phyloP scores from a whole-genome alignment of 176 grass and related monocot genomes.

The Carex pumila region DNA sequence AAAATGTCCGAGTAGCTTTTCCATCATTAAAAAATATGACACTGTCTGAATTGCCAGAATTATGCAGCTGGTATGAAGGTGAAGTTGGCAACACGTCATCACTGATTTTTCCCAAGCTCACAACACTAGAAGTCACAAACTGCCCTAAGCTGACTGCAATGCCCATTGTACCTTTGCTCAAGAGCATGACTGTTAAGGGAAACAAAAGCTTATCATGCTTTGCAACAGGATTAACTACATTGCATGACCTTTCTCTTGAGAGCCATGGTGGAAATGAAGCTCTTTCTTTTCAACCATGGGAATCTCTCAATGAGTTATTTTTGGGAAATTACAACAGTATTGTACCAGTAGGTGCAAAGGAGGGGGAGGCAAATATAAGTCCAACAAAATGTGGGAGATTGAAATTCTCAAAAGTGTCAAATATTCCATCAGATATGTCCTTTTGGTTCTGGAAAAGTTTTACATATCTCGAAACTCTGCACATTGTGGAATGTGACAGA shows the following conservation, averaged over 20 bases:
- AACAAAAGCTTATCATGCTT: neutral
- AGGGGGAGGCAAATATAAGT: neutral
- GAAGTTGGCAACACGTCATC: neutral
- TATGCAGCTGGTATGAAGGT: no score
- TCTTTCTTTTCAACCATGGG: neutral
- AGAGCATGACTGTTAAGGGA: neutral
- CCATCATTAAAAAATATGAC: no score
- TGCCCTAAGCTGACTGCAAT: neutral
- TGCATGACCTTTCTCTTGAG: neutral
- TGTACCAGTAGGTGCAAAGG: neutral
- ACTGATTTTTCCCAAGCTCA: neutral
- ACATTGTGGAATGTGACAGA: neutral
- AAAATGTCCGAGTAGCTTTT: no score
- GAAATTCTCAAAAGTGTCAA: neutral
- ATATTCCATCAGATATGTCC: neutral
- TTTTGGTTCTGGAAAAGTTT: neutral
- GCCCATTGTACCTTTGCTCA: neutral
- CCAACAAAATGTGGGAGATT: neutral
- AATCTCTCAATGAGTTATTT: neutral
- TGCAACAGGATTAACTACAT: neutral
- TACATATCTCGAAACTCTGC: neutral
- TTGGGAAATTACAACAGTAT: neutral
- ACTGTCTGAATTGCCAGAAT: no score
- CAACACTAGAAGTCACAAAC: neutral
- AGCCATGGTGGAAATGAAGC: neutral